Evolutionary conservation across 148 eudicot genomes (phyloP).

Genomic region (Vaccinium myrtillus): DNA sequence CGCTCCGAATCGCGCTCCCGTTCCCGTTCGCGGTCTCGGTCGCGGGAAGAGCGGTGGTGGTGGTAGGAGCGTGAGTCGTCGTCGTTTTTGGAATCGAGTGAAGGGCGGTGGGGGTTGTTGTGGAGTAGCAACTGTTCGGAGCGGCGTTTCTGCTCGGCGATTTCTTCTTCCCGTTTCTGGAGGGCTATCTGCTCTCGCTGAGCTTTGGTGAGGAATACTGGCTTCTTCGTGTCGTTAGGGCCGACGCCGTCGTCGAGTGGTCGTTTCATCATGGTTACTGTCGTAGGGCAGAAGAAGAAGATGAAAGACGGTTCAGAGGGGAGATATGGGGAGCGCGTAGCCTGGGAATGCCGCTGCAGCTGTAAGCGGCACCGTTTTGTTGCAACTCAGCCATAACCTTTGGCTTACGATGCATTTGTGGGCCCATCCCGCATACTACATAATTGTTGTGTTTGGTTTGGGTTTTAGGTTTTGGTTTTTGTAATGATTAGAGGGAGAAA

Average conservation of each 20-base stretch:
- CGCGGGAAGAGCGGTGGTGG: conserved; percentile 24
- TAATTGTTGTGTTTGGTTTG: too few relatives aligned
- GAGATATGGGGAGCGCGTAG: too few relatives aligned
- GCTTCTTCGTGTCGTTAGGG: conserved; percentile 28
- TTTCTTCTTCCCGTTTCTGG: conserved; percentile 39
- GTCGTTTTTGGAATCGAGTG: conserved; percentile 9
- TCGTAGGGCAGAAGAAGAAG: neutral
- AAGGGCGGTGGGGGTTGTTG: conserved; percentile 10
- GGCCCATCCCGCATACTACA: too few relatives aligned
- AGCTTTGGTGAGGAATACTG: conserved; percentile 54
- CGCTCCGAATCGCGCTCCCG: conserved; percentile 49
- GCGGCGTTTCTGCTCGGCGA: conserved; percentile 37
- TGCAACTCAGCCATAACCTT: too few relatives aligned
- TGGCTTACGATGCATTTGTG: too few relatives aligned
- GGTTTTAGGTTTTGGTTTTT: too few relatives aligned
- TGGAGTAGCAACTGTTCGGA: conserved; percentile 33
- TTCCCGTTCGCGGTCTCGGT: conserved; percentile 19
- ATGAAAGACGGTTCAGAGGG: too few relatives aligned
- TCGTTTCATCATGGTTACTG: neutral
- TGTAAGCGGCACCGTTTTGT: too few relatives aligned
- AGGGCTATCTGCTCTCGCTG: conserved; percentile 52
- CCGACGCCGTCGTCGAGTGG: conserved; percentile 24
- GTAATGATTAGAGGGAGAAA: too few relatives aligned
- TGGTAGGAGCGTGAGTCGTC: conserved; percentile 15
- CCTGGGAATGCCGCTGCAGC: too few relatives aligned